Conservation (phyloP, 331 rosid genomes). For the Spiraea crenata region DNA sequence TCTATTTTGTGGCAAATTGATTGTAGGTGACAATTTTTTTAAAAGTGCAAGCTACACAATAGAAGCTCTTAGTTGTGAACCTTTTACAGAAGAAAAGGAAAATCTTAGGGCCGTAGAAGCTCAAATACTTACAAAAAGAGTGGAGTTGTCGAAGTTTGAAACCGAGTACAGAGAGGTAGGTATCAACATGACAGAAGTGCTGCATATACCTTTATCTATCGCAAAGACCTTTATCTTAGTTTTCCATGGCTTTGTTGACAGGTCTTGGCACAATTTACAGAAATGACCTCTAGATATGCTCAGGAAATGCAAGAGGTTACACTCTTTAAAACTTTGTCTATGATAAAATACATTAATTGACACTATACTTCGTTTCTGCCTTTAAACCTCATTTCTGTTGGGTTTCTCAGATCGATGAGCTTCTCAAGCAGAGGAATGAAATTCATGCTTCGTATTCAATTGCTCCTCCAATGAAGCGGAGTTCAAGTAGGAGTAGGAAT, state of each 20-base stretch:
- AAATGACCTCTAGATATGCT: conserved; percentile 92
- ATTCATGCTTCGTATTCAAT: conserved; percentile 83
- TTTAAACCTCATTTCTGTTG: background rate
- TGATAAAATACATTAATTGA: background rate
- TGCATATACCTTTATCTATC: conserved; percentile 18
- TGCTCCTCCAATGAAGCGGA: conserved; percentile 69
- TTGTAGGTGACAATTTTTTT: conserved; percentile 94
- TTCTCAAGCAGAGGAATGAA: conserved; percentile 86
- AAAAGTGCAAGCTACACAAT: conserved; percentile 92
- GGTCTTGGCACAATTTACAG: conserved; percentile 93
- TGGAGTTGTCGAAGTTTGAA: conserved; percentile 90
- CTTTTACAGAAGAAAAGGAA: conserved; percentile 77
- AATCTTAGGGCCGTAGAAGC: conserved; percentile 70
- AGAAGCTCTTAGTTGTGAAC: conserved; percentile 79
- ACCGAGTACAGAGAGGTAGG: conserved; percentile 91
- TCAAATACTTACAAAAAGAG: conserved; percentile 82
- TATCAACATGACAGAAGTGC: conserved; percentile 15
- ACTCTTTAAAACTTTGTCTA: background rate
- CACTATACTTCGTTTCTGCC: background rate
- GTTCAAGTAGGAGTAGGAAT: conserved; percentile 64
- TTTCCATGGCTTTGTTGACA: conserved; percentile 34
- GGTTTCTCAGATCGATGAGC: conserved; percentile 75
- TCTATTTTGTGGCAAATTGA: conserved; percentile 16
- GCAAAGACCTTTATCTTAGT: conserved; percentile 1
- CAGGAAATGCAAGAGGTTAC: conserved; percentile 90